A percentile compares a stretch with the other conserved stretches of the same genome.
Conservation (phyloP, 345 rosid genomes). For the Trapa incisa region DNA sequence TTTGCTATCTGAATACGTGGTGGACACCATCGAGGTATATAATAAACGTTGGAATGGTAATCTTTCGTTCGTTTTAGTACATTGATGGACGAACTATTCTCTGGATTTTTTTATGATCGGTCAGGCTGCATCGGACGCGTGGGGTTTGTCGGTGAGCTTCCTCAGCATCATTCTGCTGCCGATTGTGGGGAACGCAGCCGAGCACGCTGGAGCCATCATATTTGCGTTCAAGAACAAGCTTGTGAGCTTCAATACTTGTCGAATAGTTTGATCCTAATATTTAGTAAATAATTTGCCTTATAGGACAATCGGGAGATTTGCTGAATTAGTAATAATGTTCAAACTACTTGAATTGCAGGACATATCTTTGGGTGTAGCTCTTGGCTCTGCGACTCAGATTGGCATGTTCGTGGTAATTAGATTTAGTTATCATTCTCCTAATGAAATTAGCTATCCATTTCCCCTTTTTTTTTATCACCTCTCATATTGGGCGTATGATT, state of each 20-base stretch:
- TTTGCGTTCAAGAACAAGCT: conserved; percentile 89
- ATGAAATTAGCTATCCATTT: no score
- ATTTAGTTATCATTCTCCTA: no score
- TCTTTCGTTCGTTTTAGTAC: no score
- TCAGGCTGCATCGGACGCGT: conserved; percentile 69
- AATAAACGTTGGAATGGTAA: neutral
- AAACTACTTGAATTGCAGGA: conserved; percentile 32
- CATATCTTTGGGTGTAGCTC: conserved; percentile 75
- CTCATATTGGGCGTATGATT: neutral
- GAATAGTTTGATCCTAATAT: no score
- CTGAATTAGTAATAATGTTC: neutral
- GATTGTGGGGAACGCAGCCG: conserved; percentile 90
- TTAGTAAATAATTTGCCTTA: no score
- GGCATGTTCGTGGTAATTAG: conserved; percentile 57
- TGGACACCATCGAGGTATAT: conserved; percentile 66
- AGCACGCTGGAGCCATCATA: conserved; percentile 88
- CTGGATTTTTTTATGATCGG: neutral
- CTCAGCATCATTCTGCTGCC: conserved; percentile 82
- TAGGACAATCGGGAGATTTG: no score
- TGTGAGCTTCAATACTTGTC: conserved; percentile 22
- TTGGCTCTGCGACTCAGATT: conserved; percentile 87
- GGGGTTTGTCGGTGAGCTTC: conserved; percentile 88
- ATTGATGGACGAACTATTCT: no score
- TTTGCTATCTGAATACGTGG: conserved; percentile 67
- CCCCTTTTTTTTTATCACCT: no score